A percentile compares a stretch with the other conserved stretches of the same genome.
Conservation (phyloP, 2,329 filamentous ascomycete genomes). For the Exserohilum rostratum region DNA sequence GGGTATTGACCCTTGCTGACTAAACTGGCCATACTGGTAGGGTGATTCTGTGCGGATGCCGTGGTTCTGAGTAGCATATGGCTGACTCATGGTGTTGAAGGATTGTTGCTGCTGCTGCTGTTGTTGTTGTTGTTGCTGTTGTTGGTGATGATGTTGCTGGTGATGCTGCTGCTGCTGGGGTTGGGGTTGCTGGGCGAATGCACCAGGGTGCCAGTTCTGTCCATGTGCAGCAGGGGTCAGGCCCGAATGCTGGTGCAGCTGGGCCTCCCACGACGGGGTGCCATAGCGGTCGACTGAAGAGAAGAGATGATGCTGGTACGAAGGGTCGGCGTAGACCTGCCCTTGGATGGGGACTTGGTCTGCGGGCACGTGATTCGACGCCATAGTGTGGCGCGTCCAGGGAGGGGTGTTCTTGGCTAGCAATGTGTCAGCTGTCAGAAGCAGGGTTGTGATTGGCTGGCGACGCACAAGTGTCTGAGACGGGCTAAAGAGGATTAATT, state of each 20-base stretch:
- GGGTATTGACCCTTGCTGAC: conserved; percentile 26
- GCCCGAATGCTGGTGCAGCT: conserved; percentile 32
- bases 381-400: conserved; percentile 32
- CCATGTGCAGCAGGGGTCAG: conserved; percentile 22
- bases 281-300: conserved; percentile 38
- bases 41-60: conserved; percentile 37
- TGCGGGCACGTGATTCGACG: conserved; percentile 47
- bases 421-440: conserved; percentile 18
- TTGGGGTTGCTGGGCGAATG: conserved; percentile 30
- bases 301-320: conserved; percentile 39
- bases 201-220: conserved; percentile 37
- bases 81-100: conserved; percentile 30
- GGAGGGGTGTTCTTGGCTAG: conserved; percentile 17
- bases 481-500: conserved; percentile 30
- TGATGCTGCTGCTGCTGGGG: conserved; percentile 23
- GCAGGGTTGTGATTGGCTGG: conserved; percentile 37
- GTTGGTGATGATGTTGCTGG: neutral
- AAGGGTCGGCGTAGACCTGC: conserved; percentile 43
- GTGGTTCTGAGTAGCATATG: conserved; percentile 32
- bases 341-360: conserved; percentile 40
- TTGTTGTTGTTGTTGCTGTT: too few relatives aligned
- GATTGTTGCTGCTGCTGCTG: conserved; percentile 22
- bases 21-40: conserved; percentile 43
- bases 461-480: conserved; percentile 29
- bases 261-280: conserved; percentile 39